Percentiles rank a stretch among this genome's conserved stretches.
phyloP scores from a whole-genome alignment of 2,329 filamentous ascomycete species.

The Cryphonectria japonica region DNA sequence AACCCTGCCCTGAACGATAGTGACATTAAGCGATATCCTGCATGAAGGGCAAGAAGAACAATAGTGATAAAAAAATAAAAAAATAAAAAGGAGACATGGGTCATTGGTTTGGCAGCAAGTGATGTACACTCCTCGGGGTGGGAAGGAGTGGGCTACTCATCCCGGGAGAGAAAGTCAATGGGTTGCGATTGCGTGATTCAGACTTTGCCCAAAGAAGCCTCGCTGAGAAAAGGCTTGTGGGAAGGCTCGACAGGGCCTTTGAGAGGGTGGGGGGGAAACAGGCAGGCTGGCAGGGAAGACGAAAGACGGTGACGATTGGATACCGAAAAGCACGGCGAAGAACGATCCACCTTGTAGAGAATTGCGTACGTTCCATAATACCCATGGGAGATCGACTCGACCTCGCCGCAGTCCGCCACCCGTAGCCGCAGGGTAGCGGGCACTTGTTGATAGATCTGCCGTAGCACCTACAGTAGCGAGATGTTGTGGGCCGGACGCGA shows the following conservation, averaged over 20 bases:
- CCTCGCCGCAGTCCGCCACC: background rate
- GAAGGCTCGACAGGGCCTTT: slow-evolving; percentile 9
- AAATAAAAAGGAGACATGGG: slow-evolving; percentile 28
- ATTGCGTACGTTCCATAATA: background rate
- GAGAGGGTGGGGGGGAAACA: background rate
- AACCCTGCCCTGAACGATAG: slow-evolving; percentile 19
- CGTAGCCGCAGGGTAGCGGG: too few relatives aligned
- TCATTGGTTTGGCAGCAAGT: slow-evolving; percentile 11
- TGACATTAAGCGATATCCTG: slow-evolving; percentile 7
- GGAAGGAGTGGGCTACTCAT: slow-evolving; percentile 12
- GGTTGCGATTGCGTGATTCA: slow-evolving; percentile 20
- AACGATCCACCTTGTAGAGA: slow-evolving; percentile 8
- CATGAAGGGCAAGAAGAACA: too few relatives aligned
- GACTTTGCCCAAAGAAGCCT: slow-evolving; percentile 9
- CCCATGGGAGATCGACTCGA: slow-evolving; percentile 10
- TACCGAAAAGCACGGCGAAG: background rate
- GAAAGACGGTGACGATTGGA: slow-evolving; percentile 4
- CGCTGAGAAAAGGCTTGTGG: slow-evolving; percentile 10
- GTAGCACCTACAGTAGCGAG: background rate
- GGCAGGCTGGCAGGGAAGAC: background rate
- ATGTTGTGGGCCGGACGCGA: background rate
- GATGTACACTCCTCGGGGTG: slow-evolving; percentile 9
- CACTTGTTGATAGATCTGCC: background rate
- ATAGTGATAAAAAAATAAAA: background rate
- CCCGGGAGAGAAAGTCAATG: slow-evolving; percentile 12